Base-by-base conservation (phyloP, 2,329 filamentous ascomycete genomes). In the Exophiala xenobiotica region DNA sequence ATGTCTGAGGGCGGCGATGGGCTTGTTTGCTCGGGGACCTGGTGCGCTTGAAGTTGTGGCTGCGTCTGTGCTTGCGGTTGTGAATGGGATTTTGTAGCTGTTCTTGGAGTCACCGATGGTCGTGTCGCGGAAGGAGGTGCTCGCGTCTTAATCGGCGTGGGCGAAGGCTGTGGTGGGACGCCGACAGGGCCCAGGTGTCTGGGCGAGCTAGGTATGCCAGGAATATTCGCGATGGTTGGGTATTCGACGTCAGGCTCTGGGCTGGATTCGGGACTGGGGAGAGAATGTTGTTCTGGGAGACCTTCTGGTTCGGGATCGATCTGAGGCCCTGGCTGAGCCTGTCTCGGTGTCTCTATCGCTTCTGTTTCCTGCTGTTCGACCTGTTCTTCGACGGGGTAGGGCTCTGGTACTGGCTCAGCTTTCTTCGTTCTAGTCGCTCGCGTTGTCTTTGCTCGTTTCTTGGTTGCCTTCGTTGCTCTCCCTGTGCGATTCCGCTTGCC, bases 1-100 rank as follows among this genome's bases (percentile, higher is more conserved):
- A 86, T 86, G 64, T 93, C 86, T 1, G 87, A 61, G 14, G 49
- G 45, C 26, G 56, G 46, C n/a, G 47, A 50, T 8, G 60, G 46
- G 11, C 49, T 51, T 3, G 41, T 33, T n/a, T n/a, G n/a, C n/a
- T n/a, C n/a, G n/a, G n/a, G n/a, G n/a, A n/a, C n/a, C n/a, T n/a
- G n/a, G n/a, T n/a, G n/a, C n/a, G n/a, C n/a, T n/a, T n/a, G n/a
- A n/a, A n/a, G n/a, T n/a, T n/a, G n/a, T n/a, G 38, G n/a, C 6
- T 46, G 31, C 18, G 40, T 9, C 6, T 29, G 39, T 20, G 38
- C 12, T 31, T 45, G 14, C 18, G 29, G 24, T 19, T 19, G 51
- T 9, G 27, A n/a, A 22, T 14, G 29, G 18, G 48, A 51, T 35
- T 26, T 45, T 23, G 41, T 39, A 16, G 37, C 9, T 38, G 35